These are phyloP conservation scores for Stagonosporopsis rhizophila DNA, from an alignment of 2,329 filamentous ascomycete species.

Conservation along the genomic window DNA sequence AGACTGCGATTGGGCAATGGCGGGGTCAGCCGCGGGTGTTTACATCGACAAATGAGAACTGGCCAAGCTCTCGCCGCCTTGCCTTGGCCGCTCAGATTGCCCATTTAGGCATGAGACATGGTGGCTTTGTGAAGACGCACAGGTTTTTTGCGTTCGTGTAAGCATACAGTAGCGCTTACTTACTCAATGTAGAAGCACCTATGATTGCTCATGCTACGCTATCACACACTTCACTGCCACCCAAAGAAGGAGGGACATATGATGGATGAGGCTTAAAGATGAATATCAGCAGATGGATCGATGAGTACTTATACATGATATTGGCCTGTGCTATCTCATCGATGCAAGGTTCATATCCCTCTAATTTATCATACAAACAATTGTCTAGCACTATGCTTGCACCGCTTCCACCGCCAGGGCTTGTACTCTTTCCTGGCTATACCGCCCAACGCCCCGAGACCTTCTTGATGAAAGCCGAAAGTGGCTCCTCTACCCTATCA, in stretches of 20 bases:
- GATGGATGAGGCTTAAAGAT: not conserved
- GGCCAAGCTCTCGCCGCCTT: not conserved
- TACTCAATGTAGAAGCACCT: not conserved
- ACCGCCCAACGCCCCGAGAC: conserved; percentile 20
- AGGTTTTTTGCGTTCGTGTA: not conserved
- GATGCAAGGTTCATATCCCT: not conserved
- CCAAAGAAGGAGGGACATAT: not conserved
- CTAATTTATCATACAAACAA: not conserved
- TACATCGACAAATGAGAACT: not conserved
- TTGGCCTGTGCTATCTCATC: not conserved
- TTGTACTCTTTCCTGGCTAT: conserved; percentile 24
- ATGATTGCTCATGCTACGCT: not conserved
- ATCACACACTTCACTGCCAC: not conserved
- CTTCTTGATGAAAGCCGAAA: conserved; percentile 23
- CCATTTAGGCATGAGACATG: not conserved
- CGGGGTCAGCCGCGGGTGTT: not conserved
- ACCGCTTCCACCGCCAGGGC: conserved; percentile 23
- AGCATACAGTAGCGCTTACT: not conserved
- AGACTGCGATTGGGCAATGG: not conserved
- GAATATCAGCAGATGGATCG: not conserved
- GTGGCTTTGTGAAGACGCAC: not conserved
- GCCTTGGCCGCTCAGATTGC: not conserved
- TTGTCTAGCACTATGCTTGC: not conserved
- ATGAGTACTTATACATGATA: not conserved
- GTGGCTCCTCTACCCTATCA: conserved; percentile 7